Base-by-base conservation (phyloP, 306 rosid genomes). In the Pueraria montana region DNA sequence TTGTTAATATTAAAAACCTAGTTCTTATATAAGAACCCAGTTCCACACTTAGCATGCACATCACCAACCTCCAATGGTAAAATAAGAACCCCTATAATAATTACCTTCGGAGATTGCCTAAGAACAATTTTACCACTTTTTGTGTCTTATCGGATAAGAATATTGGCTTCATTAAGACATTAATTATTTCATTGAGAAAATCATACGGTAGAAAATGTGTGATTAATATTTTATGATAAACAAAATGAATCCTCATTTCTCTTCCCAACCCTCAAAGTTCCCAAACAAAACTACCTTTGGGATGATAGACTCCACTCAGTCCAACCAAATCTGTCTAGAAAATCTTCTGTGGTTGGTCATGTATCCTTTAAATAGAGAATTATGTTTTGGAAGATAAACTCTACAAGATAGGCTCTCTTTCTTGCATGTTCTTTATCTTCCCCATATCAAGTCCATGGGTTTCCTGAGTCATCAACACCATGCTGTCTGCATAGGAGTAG, bases 361-460 rank as follows among this genome's bases (percentile, higher is more conserved):
- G 75, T 38, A 49, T 48, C 40, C 63, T 30, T 64, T 64, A 65
- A 30, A 32, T 34, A 30, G 49, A 72, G 5, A 71, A 71, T 17
- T 40, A 69, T 74, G 8, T 40, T 76, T 40, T 20, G 11, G 14
- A 69, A 69, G 48, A 52, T 64, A 64, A 40, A 36, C 18, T 14
- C 66, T 40, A 38, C 48, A 40, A 24, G 42, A 66, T 30, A 45
- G 43, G 53, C 16, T 21, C 34, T 42, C 49, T 56, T 46, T 58
- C 78, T 59, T 58, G 65, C 74, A 77, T 69, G 56, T 46, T 70
- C 76, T 76, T 20, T 30, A 73, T 45, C 48, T 43, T 62, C 72
- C 20, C 23, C 4, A 70, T 32, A 67, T 38, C 43, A 68, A 38
- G 46, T 3, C 24, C 24, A 53, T 24, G 34, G 77, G 27, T 61